Conservation (phyloP, 1,139 yeast species). For the Geotrichum cucujoidarum region DNA sequence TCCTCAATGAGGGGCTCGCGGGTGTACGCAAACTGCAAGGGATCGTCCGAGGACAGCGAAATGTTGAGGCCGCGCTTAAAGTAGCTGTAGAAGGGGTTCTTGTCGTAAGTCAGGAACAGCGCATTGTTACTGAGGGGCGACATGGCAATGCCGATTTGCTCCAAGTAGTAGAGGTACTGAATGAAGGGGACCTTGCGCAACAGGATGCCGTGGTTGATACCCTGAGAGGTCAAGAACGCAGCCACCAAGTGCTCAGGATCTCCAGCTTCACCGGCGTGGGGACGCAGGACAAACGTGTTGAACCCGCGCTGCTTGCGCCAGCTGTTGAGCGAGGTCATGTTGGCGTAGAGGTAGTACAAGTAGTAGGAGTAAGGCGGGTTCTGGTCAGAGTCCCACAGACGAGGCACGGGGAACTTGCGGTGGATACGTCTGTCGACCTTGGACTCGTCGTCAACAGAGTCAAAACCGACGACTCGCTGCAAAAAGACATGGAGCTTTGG, state of each 20-base stretch:
- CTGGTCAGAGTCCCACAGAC: slow-evolving; percentile 65
- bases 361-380: slow-evolving; percentile 98
- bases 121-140: slow-evolving; percentile 97
- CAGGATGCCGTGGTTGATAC: slow-evolving; percentile 92
- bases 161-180: slow-evolving; percentile 87
- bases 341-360: slow-evolving; percentile 80
- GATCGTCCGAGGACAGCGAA: slow-evolving; percentile 90
- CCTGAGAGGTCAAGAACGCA: slow-evolving; percentile 83
- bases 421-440: slow-evolving; percentile 79
- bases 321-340: slow-evolving; percentile 76
- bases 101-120: slow-evolving; percentile 87
- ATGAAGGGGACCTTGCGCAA: slow-evolving; percentile 89
- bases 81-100: slow-evolving; percentile 83
- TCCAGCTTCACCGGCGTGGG: slow-evolving; percentile 99
- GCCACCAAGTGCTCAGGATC: slow-evolving; percentile 94
- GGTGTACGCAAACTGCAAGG: slow-evolving; percentile 88
- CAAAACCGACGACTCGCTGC: slow-evolving; percentile 94
- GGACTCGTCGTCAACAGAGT: slow-evolving; percentile 96
- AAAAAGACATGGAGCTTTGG: slow-evolving; percentile 85
- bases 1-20: slow-evolving; percentile 96
- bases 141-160: slow-evolving; percentile 96
- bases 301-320: slow-evolving; percentile 70
- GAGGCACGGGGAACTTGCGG: slow-evolving; percentile 76
- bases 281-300: slow-evolving; percentile 87
- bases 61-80: slow-evolving; percentile 91